A percentile compares a stretch with the other conserved stretches of the same genome.
Evolutionary conservation across 2,329 filamentous ascomycete genomes (phyloP).

Genomic region (Aspergillus pseudoterreus): DNA sequence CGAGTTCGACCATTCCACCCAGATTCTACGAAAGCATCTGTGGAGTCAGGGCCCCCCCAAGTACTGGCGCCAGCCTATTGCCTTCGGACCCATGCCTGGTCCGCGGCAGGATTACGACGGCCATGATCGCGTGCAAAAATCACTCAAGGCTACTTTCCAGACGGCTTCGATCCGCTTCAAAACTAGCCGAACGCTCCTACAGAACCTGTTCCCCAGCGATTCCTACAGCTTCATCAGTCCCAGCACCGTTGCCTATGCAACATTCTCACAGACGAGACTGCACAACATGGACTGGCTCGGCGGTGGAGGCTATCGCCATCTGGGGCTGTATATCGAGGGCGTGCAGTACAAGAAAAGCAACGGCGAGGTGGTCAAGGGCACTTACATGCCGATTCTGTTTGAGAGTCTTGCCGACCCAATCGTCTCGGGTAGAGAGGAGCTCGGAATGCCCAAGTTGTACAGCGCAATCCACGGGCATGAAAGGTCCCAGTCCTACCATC

Average conservation of each 20-base stretch:
- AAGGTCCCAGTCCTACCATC: slow-evolving; percentile 32
- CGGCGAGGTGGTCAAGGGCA: slow-evolving; percentile 48
- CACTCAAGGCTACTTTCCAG: slow-evolving; percentile 37
- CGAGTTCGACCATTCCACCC: slow-evolving; percentile 53
- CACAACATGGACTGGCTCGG: slow-evolving; percentile 59
- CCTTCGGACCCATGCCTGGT: slow-evolving; percentile 47
- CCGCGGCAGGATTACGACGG: slow-evolving; percentile 37
- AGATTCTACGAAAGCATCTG: slow-evolving; percentile 44
- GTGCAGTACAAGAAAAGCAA: slow-evolving; percentile 53
- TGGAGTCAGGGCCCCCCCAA: slow-evolving; percentile 44
- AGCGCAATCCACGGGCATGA: slow-evolving; percentile 48
- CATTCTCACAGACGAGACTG: slow-evolving; percentile 41
- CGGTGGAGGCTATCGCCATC: slow-evolving; percentile 55
- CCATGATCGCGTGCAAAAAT: slow-evolving; percentile 16
- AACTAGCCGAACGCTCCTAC: slow-evolving; percentile 48
- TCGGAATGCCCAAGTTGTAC: slow-evolving; percentile 60
- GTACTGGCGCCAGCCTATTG: slow-evolving; percentile 45
- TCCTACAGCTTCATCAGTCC: slow-evolving; percentile 43
- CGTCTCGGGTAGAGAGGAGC: slow-evolving; percentile 56
- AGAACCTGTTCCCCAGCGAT: slow-evolving; percentile 46
- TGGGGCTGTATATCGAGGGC: slow-evolving; percentile 61
- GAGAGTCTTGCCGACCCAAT: slow-evolving; percentile 60
- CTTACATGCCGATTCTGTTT: slow-evolving; percentile 56
- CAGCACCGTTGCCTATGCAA: slow-evolving; percentile 45
- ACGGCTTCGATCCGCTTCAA: slow-evolving; percentile 51